Conservation (phyloP, 345 rosid genomes). For the Brassica juncea region DNA sequence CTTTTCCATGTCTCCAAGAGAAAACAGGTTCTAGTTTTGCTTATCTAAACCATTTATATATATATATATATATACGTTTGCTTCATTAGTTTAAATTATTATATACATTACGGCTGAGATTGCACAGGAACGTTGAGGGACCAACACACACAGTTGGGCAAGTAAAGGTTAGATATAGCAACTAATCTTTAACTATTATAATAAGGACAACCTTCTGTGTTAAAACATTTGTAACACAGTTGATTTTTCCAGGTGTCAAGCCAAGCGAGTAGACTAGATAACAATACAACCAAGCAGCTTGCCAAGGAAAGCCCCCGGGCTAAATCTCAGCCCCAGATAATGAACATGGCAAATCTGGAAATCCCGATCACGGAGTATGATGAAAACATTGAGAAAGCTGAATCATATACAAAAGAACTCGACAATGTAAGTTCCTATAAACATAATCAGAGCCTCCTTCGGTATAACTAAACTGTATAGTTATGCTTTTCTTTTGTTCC, state of each 20-base stretch:
- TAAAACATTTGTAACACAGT: background rate
- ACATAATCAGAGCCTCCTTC: background rate
- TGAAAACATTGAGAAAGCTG: slow-evolving; percentile 67
- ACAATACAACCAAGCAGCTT: slow-evolving; percentile 31
- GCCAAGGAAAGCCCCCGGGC: background rate
- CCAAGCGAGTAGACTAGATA: slow-evolving; percentile 38
- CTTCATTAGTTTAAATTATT: background rate
- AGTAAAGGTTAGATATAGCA: slow-evolving; percentile 47
- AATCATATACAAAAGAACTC: slow-evolving; percentile 74
- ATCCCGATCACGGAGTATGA: slow-evolving; percentile 48
- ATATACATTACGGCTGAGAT: background rate
- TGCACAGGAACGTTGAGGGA: slow-evolving; percentile 31
- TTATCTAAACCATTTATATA: background rate
- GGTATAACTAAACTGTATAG: background rate
- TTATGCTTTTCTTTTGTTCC: background rate
- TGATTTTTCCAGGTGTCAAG: slow-evolving; percentile 42
- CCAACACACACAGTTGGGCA: background rate
- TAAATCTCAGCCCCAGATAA: slow-evolving; percentile 28
- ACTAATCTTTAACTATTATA: background rate
- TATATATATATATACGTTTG: background rate
- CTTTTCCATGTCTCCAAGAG: slow-evolving; percentile 54
- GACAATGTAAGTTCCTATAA: slow-evolving; percentile 55
- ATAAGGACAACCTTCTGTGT: background rate
- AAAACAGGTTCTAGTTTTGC: slow-evolving; percentile 52
- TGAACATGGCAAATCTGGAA: slow-evolving; percentile 47